These are phyloP conservation scores for Ettlia oleoabundans DNA, from an alignment of 139 green algal species.

Conservation along the genomic window DNA sequence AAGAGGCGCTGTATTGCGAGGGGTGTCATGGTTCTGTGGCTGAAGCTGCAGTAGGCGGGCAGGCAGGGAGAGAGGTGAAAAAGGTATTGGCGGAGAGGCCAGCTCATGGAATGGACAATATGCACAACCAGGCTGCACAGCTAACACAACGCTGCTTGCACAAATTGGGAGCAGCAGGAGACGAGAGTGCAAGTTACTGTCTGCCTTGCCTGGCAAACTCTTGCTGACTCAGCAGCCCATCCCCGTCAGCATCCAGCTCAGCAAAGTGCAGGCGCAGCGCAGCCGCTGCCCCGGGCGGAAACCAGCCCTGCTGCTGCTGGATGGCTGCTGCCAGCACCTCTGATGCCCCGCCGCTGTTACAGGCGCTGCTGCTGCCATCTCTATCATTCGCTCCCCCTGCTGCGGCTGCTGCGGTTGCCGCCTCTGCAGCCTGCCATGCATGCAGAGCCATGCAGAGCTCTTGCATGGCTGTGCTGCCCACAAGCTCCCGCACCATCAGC, in stretches of 20 bases:
- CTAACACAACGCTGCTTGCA: background rate
- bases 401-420: background rate
- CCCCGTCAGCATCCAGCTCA: slow-evolving; percentile 67
- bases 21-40: slow-evolving; percentile 63
- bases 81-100: no score
- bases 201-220: slow-evolving; percentile 60
- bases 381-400: background rate
- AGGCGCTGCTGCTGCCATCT: slow-evolving; percentile 14
- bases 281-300: slow-evolving; percentile 56
- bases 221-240: slow-evolving; percentile 55
- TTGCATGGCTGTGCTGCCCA: slow-evolving; percentile 50
- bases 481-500: slow-evolving; percentile 54
- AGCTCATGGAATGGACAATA: no score
- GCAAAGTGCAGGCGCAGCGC: slow-evolving; percentile 66
- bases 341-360: background rate
- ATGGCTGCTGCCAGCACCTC: slow-evolving; percentile 36
- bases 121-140: no score
- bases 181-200: no score
- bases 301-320: slow-evolving; percentile 60
- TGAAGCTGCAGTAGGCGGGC: slow-evolving; percentile 51
- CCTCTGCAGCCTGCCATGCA: background rate
- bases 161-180: no score
- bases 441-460: slow-evolving; percentile 27
- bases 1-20: slow-evolving; percentile 75
- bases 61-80: background rate